Evolutionary conservation across 2,329 filamentous ascomycete genomes (phyloP).

Genomic region (Elsinoe batatas): DNA sequence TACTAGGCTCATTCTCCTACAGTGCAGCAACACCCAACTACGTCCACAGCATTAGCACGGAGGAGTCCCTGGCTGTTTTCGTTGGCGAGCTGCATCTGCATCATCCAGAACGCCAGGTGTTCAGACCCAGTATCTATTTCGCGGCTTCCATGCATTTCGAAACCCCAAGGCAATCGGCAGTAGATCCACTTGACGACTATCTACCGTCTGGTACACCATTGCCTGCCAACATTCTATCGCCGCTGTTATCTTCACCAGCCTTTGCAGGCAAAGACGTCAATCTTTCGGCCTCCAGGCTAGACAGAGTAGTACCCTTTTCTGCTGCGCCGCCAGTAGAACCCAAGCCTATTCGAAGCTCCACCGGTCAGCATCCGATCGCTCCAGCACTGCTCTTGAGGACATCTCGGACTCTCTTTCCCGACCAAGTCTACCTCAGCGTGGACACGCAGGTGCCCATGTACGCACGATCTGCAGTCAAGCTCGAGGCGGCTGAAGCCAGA

Average conservation of each 20-base stretch:
- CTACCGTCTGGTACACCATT: slow-evolving; percentile 6
- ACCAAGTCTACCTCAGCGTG: slow-evolving; percentile 9
- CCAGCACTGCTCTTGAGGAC: slow-evolving; percentile 7
- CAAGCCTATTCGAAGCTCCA: neutral
- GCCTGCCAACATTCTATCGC: slow-evolving; percentile 3
- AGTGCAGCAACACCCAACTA: neutral
- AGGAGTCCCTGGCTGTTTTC: neutral
- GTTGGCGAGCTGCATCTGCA: slow-evolving; percentile 2
- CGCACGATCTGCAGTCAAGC: neutral
- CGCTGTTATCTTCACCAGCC: neutral
- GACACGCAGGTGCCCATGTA: slow-evolving; percentile 1
- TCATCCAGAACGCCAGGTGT: slow-evolving; percentile 3
- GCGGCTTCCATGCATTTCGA: slow-evolving; percentile 7
- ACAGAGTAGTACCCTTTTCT: neutral
- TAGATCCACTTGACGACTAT: slow-evolving; percentile 11
- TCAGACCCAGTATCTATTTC: slow-evolving; percentile 6
- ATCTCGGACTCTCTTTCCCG: slow-evolving; percentile 3
- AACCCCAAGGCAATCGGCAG: neutral
- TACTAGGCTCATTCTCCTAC: neutral
- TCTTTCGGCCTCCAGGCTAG: slow-evolving; percentile 2
- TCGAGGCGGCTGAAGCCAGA: neutral
- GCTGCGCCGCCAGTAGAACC: neutral
- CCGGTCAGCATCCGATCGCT: neutral
- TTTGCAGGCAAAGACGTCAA: neutral
- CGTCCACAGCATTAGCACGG: neutral